Conservation (phyloP, 805 yeast species). For the Candida manassasensis region DNA sequence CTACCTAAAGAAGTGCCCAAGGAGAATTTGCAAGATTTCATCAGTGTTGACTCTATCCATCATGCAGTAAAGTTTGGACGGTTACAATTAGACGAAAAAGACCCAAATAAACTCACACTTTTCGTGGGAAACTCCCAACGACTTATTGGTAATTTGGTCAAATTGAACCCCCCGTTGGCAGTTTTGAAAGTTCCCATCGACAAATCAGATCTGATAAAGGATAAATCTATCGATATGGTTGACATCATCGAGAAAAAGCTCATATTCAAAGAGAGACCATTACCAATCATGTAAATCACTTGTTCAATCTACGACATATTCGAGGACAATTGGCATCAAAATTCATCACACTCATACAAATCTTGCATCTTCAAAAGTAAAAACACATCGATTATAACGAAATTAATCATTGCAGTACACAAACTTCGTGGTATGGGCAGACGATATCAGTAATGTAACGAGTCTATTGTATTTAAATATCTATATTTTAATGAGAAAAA, state of each 20-base stretch:
- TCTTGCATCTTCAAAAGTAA: no score
- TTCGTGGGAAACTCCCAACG: conserved; percentile 69
- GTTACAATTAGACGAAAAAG: conserved; percentile 40
- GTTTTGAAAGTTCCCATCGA: conserved; percentile 43
- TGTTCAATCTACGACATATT: no score
- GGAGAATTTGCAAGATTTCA: conserved; percentile 32
- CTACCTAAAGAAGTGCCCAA: conserved; percentile 36
- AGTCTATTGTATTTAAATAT: no score
- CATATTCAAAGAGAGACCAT: conserved; percentile 62
- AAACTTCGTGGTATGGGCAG: no score
- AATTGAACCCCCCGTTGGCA: conserved; percentile 62
- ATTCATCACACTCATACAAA: no score
- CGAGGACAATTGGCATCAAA: no score
- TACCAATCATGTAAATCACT: conserved; percentile 64
- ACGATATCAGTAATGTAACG: no score
- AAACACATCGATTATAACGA: no score
- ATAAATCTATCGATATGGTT: conserved; percentile 42
- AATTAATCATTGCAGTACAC: no score
- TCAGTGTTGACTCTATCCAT: conserved; percentile 26
- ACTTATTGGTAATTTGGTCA: conserved; percentile 55
- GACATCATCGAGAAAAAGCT: conserved; percentile 59
- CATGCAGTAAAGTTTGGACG: conserved; percentile 51
- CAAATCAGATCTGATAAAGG: conserved; percentile 14
- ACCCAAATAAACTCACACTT: conserved; percentile 45
- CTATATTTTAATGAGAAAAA: no score